Evolutionary conservation across 352 stramenopile species (phyloP).

Genomic region (Globisporangium lucens): DNA sequence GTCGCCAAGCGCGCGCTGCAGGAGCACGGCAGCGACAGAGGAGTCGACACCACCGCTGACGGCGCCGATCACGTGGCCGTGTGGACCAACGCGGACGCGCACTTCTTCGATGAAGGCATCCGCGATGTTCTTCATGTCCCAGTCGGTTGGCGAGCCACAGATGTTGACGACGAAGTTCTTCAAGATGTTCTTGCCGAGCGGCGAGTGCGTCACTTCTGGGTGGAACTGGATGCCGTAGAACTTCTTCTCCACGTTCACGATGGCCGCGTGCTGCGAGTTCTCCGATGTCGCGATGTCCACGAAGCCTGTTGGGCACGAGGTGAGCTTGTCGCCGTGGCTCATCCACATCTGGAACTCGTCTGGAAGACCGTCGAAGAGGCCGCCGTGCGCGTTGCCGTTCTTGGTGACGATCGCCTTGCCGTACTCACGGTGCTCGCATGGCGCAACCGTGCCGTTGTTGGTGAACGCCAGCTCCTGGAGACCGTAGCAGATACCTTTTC

Average conservation of each 20-base stretch:
- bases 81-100: slow-evolving; percentile 88
- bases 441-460: slow-evolving; percentile 93
- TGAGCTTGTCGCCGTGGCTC: slow-evolving; percentile 99
- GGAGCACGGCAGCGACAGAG: slow-evolving; percentile 96
- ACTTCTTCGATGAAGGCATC: slow-evolving; percentile 89
- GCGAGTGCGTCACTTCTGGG: slow-evolving; percentile 97
- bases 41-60: slow-evolving; percentile 99
- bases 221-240: slow-evolving; percentile 99
- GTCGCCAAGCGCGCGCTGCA: slow-evolving; percentile 96
- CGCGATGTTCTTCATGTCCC: slow-evolving; percentile 97
- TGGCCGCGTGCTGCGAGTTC: slow-evolving; percentile 93
- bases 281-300: slow-evolving; percentile 84
- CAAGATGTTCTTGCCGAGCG: slow-evolving; percentile 93
- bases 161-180: slow-evolving; percentile 98
- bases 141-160: slow-evolving; percentile 93
- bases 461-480: slow-evolving; percentile 95
- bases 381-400: slow-evolving; percentile 45
- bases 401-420: slow-evolving; percentile 94
- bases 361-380: slow-evolving; percentile 89
- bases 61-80: slow-evolving; percentile 97
- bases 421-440: slow-evolving; percentile 96
- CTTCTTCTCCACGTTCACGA: slow-evolving; percentile 92
- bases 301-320: slow-evolving; percentile 91
- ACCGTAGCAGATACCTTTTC: slow-evolving; percentile 95
- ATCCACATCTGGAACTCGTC: slow-evolving; percentile 99